Conservation (phyloP, 2,329 filamentous ascomycete species). For the Pseudopyricularia cyperi region DNA sequence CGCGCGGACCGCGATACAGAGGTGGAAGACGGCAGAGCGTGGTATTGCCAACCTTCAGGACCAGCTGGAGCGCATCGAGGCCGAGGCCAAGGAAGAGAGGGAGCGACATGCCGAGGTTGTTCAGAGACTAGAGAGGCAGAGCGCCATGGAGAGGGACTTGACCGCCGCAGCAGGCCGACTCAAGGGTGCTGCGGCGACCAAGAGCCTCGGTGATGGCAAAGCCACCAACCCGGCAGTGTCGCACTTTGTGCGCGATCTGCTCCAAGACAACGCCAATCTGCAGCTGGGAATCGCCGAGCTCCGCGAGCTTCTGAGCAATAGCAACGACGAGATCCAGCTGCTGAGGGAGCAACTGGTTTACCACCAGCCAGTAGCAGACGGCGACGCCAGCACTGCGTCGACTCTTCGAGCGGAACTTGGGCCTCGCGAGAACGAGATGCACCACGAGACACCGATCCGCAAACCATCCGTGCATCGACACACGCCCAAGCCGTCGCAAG, state of each 20-base stretch:
- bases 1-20: slow-evolving; percentile 62
- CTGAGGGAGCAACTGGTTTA: slow-evolving; percentile 69
- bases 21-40: slow-evolving; percentile 77
- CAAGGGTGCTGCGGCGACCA: slow-evolving; percentile 66
- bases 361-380: slow-evolving; percentile 55
- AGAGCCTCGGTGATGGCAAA: slow-evolving; percentile 46
- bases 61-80: slow-evolving; percentile 79
- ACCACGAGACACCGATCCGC: background rate
- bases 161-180: slow-evolving; percentile 66
- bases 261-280: slow-evolving; percentile 89
- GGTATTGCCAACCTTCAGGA: slow-evolving; percentile 69
- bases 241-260: slow-evolving; percentile 88
- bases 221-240: slow-evolving; percentile 64
- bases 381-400: slow-evolving; percentile 24
- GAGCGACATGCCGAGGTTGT: slow-evolving; percentile 73
- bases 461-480: slow-evolving; percentile 4
- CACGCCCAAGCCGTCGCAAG: slow-evolving; percentile 42
- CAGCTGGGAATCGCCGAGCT: slow-evolving; percentile 87
- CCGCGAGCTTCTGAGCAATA: slow-evolving; percentile 77
- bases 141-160: slow-evolving; percentile 70
- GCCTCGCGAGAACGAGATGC: background rate
- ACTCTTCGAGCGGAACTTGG: slow-evolving; percentile 63
- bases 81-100: slow-evolving; percentile 66
- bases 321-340: slow-evolving; percentile 85
- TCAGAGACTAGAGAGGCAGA: slow-evolving; percentile 69